Evolutionary conservation across 306 rosid genomes (phyloP).

Genomic region (Macrotyloma uniflorum): DNA sequence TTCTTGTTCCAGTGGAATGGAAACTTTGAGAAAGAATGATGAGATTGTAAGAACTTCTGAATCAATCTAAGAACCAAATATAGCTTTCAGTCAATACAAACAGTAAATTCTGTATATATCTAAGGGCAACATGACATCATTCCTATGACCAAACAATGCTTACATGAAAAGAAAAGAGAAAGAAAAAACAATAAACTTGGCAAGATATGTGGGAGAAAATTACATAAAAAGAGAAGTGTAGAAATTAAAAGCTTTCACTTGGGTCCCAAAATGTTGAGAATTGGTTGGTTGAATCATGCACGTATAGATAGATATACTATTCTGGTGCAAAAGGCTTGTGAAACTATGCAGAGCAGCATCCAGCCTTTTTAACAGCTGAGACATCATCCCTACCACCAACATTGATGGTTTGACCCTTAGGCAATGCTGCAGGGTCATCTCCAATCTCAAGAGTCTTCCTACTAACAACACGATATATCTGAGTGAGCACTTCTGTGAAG

Average conservation of each 20-base stretch:
- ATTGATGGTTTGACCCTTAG: slow-evolving; percentile 78
- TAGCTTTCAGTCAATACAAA: slow-evolving; percentile 27
- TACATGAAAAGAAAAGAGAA: not conserved
- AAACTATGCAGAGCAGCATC: slow-evolving; percentile 77
- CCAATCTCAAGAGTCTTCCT: slow-evolving; percentile 79
- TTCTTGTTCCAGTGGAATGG: not conserved
- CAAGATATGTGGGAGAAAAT: slow-evolving; percentile 33
- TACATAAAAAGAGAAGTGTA: slow-evolving; percentile 15
- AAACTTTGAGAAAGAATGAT: slow-evolving; percentile 1
- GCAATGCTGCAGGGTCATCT: slow-evolving; percentile 76
- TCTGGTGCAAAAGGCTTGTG: slow-evolving; percentile 10
- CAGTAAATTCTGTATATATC: slow-evolving; percentile 21
- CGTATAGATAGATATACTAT: slow-evolving; percentile 13
- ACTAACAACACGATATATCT: slow-evolving; percentile 73
- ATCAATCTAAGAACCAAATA: slow-evolving; percentile 21
- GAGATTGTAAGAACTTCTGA: slow-evolving; percentile 2
- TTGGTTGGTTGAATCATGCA: slow-evolving; percentile 24
- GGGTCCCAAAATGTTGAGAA: slow-evolving; percentile 30
- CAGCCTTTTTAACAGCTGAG: slow-evolving; percentile 67
- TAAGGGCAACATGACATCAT: slow-evolving; percentile 34
- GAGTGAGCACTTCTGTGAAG: slow-evolving; percentile 83
- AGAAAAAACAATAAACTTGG: slow-evolving; percentile 8
- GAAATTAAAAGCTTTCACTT: slow-evolving; percentile 21
- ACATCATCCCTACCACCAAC: slow-evolving; percentile 77
- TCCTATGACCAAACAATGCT: slow-evolving; percentile 46